These are phyloP conservation scores for Rutidosis leptorrhynchoides DNA, from an alignment of 129 eudicot species.

Conservation along the genomic window DNA sequence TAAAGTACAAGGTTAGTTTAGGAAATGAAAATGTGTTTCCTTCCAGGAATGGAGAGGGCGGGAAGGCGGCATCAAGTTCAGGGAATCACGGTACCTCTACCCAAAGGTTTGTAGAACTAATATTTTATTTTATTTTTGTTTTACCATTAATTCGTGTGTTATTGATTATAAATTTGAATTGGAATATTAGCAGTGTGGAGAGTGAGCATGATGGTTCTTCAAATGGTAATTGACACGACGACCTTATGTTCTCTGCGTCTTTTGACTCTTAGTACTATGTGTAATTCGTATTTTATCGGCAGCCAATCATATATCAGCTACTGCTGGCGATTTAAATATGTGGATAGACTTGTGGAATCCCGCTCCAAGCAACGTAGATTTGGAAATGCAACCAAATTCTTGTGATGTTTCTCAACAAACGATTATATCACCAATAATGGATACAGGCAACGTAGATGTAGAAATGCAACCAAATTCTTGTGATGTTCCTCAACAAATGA, in stretches of 20 bases:
- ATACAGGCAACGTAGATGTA: slow-evolving; percentile 44
- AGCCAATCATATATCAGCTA: slow-evolving; percentile 42
- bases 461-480: slow-evolving; percentile 46
- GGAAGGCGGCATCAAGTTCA: slow-evolving; percentile 3
- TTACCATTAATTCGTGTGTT: slow-evolving; percentile 5
- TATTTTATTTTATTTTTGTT: neutral
- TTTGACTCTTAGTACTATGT: neutral
- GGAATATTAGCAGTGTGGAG: neutral
- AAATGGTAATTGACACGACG: neutral
- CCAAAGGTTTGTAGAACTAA: slow-evolving; percentile 1
- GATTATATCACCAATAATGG: no score
- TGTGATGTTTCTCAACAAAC: no score
- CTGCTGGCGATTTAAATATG: slow-evolving; percentile 25
- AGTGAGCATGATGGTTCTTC: slow-evolving; percentile 2
- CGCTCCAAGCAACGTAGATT: slow-evolving; percentile 49
- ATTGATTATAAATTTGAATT: neutral
- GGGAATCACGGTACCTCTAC: slow-evolving; percentile 3
- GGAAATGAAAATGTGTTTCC: neutral
- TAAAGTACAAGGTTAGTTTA: neutral
- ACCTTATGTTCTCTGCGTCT: neutral
- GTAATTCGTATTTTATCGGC: slow-evolving; percentile 26
- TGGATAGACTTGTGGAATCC: slow-evolving; percentile 92
- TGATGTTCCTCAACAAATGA: no score
- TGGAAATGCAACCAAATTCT: slow-evolving; percentile 48
- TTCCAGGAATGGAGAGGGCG: neutral